Evolutionary conservation across 768 basidiomycete genomes (phyloP).

Genomic region (Phaeotremella skinneri): DNA sequence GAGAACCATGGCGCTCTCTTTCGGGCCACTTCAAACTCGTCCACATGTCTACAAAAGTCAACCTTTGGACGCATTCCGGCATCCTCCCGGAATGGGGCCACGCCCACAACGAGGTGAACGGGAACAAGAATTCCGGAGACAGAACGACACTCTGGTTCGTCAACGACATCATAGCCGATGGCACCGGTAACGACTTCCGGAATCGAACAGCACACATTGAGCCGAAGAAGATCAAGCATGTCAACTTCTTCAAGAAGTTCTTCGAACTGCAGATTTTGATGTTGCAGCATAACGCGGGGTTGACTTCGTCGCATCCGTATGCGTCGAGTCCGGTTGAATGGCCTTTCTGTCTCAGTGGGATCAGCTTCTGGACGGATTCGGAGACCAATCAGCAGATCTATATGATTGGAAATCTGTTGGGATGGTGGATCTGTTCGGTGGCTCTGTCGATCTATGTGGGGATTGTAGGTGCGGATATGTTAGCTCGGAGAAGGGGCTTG

Average conservation of each 20-base stretch:
- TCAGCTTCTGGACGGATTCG: constrained; percentile 93
- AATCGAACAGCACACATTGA: constrained; percentile 59
- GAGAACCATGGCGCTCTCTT: constrained; percentile 88
- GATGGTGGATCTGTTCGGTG: constrained; percentile 91
- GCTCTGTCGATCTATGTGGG: constrained; percentile 84
- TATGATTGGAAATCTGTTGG: constrained; percentile 86
- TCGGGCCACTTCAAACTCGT: constrained; percentile 86
- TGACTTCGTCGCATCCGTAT: constrained; percentile 97
- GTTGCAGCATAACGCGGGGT: constrained; percentile 98
- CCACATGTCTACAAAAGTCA: constrained; percentile 84
- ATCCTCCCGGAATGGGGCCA: constrained; percentile 90
- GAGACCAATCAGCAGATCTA: constrained; percentile 89
- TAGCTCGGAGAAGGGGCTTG: constrained; percentile 79
- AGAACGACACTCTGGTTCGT: constrained; percentile 84
- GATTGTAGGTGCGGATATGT: constrained; percentile 80
- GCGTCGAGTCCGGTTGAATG: constrained; percentile 94
- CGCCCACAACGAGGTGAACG: constrained; percentile 96
- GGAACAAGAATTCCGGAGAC: constrained; percentile 85
- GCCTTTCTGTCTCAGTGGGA: constrained; percentile 94
- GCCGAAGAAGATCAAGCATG: constrained; percentile 68
- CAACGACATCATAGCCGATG: constrained; percentile 73
- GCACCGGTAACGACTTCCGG: constrained; percentile 59
- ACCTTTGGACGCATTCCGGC: constrained; percentile 85
- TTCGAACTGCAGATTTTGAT: constrained; percentile 88
- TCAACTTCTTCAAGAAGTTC: constrained; percentile 95